These are phyloP conservation scores for Astrephomene gubernaculifera DNA, from an alignment of 139 green algal genomes.

Conservation along the genomic window DNA sequence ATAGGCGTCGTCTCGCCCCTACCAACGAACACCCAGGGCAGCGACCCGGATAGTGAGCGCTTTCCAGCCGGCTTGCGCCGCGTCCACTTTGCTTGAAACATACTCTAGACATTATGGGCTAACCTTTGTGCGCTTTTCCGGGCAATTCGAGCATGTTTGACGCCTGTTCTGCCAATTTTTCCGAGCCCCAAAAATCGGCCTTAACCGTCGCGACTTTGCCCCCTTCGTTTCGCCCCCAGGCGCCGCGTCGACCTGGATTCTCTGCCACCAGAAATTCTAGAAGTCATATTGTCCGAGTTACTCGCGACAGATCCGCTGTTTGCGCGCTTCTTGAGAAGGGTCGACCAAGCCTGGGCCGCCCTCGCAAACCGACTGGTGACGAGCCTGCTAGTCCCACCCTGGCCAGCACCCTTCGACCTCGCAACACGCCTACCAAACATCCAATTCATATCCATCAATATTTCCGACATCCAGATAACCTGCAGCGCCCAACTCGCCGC, in stretches of 20 bases:
- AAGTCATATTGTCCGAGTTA: background rate
- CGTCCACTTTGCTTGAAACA: background rate
- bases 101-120: too few species aligned
- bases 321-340: background rate
- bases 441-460: background rate
- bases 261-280: slow-evolving; percentile 5
- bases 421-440: background rate
- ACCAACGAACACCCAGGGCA: slow-evolving; percentile 10
- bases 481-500: background rate
- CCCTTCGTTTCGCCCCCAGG: background rate
- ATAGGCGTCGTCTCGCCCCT: background rate
- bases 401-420: background rate
- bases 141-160: too few species aligned
- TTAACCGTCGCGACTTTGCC: background rate
- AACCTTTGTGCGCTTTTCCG: too few species aligned
- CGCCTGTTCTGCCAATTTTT: background rate
- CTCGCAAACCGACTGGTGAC: slow-evolving; percentile 8
- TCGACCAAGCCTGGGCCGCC: background rate
- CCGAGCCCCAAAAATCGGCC: background rate
- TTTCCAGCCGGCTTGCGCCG: background rate
- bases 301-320: background rate
- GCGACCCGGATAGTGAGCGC: background rate
- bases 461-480: background rate
- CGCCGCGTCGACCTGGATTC: background rate
- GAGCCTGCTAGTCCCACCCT: background rate